Conservation (phyloP, 352 stramenopile genomes). For the Globisporangium radiosum region DNA sequence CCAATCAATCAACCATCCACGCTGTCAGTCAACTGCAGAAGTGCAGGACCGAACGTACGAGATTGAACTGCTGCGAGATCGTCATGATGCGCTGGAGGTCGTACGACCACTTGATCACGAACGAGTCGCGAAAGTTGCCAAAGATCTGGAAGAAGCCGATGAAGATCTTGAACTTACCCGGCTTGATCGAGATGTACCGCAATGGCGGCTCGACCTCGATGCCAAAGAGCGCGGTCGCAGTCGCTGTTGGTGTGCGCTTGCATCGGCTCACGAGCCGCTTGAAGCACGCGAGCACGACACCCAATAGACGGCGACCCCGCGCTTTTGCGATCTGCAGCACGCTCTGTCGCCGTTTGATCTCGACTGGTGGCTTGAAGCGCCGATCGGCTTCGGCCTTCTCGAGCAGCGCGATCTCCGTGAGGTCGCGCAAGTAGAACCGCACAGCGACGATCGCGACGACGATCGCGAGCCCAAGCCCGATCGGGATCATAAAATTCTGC, state of each 20-base stretch:
- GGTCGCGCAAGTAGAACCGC: slow-evolving; percentile 45
- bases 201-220: slow-evolving; percentile 39
- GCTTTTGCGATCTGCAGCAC: slow-evolving; percentile 19
- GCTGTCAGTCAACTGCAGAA: too few relatives aligned
- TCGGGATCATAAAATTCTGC: slow-evolving; percentile 73
- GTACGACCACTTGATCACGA: slow-evolving; percentile 57
- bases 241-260: slow-evolving; percentile 14
- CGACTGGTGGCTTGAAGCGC: slow-evolving; percentile 23
- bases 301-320: slow-evolving; percentile 20
- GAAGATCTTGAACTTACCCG: slow-evolving; percentile 77
- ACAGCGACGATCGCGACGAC: slow-evolving; percentile 28
- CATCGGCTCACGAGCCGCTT: slow-evolving; percentile 26
- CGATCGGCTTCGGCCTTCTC: slow-evolving; percentile 58
- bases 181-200: slow-evolving; percentile 44
- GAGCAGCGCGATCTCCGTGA: slow-evolving; percentile 54
- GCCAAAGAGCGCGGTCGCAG: slow-evolving; percentile 45
- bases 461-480: slow-evolving; percentile 32
- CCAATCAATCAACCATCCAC: too few relatives aligned
- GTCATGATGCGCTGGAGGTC: slow-evolving; percentile 55
- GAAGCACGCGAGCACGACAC: slow-evolving; percentile 16
- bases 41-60: slow-evolving; percentile 24
- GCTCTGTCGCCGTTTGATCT: slow-evolving; percentile 10
- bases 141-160: slow-evolving; percentile 82
- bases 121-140: slow-evolving; percentile 63
- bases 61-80: slow-evolving; percentile 63